Percentiles rank a stretch among this genome's conserved stretches.
These are phyloP conservation scores for Vachellia pachyceras DNA, from an alignment of 306 rosid genomes.

Conservation along the genomic window DNA sequence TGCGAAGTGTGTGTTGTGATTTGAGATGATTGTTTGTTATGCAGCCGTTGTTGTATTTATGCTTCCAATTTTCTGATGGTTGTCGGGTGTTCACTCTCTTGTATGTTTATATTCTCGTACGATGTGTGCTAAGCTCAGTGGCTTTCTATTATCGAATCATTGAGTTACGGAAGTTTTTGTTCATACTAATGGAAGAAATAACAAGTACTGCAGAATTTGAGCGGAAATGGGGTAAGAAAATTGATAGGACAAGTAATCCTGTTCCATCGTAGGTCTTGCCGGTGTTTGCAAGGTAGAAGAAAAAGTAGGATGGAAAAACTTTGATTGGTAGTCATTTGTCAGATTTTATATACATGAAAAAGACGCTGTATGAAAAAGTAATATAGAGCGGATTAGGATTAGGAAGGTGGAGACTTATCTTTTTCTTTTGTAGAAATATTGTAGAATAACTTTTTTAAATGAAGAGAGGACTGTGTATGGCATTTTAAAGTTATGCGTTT, in stretches of 20 bases:
- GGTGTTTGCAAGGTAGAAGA: background rate
- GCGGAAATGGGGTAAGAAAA: background rate
- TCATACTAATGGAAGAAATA: background rate
- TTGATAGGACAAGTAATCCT: background rate
- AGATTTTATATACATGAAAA: background rate
- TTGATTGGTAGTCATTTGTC: background rate
- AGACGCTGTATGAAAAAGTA: background rate
- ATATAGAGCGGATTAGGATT: background rate
- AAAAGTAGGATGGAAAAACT: conserved; percentile 3
- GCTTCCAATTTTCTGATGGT: background rate
- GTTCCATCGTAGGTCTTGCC: background rate
- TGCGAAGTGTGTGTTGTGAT: background rate
- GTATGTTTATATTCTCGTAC: background rate
- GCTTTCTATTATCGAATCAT: background rate
- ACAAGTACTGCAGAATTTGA: background rate
- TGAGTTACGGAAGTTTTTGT: background rate
- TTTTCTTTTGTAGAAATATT: background rate
- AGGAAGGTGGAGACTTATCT: background rate
- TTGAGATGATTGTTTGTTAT: background rate
- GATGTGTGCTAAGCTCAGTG: background rate
- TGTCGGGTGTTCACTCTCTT: background rate
- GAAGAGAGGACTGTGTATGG: background rate
- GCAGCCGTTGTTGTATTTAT: background rate
- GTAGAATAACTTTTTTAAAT: background rate
- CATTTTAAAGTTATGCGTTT: background rate